Evolutionary conservation across 805 yeast genomes (phyloP), one percentile per base, ranked within the genome.

Genomic region (Lachancea fermentati): DNA sequence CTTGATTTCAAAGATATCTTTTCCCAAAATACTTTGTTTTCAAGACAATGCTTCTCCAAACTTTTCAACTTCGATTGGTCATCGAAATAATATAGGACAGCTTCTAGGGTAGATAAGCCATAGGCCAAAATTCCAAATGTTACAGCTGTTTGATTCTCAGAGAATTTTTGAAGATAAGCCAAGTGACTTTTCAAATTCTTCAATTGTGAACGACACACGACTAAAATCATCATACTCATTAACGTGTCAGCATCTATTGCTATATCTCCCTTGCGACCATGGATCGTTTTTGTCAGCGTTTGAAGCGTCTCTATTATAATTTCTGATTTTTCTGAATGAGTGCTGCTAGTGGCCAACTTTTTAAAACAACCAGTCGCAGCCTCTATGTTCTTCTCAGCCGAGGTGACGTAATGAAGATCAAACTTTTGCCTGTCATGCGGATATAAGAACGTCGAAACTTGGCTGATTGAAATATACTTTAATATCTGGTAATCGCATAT

Each of bases 31-130:
- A 56, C 54, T 32, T 58, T 57, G 57, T 85, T 86, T 0, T 89
- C 76, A 8, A 66, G 54, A 1, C 50, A 43, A 3, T 62, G 52
- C 36, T 82, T 58, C 3, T 59, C 55, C 1, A 62, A 61, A 6
- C 63, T 34, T 34, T 71, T 72, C 8, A 55, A 58, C 4, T 45
- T 39, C 5, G 38, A 19, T 39, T 38, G 39, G 12, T 50, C 43
- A 25, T 62, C 62, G n/a, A 87, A 66, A 52, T 82, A 91, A 41
- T 66, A 76, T 6, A 86, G 53, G 0, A 85, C 94, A 0, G 88
- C 95, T 51, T 88, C 95, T 32, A 88, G 67, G 4, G 95, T 86
- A 33, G 95, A 81, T 11, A 87, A 49, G 1, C 88, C 80, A 57
- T 91, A 91, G 8, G 85, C 94, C 22, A 75, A 58, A 17, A 75